Base-by-base conservation (phyloP, 225 moss, liverwort and hornwort genomes). In the Physcomitrium patens region DNA sequence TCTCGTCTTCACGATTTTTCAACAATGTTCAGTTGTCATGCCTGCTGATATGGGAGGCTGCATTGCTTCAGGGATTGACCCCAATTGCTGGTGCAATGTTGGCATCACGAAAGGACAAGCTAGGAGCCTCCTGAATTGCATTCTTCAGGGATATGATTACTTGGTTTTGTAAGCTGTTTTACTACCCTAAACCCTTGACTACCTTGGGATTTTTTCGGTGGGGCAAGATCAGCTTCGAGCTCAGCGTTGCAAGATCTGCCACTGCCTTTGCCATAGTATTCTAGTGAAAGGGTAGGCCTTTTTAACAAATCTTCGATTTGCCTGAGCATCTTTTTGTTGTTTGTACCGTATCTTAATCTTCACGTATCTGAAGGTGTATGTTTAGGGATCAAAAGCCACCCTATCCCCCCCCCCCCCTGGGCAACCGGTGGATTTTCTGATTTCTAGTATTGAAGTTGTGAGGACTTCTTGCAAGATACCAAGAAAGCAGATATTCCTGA, bases 1-100 rank as follows among this genome's bases (percentile, higher is more conserved):
- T 58, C 58, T 18, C 58, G 58, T 22, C 58, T 58, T 58, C 58
- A 58, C 58, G 58, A 58, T 58, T 58, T 58, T 7, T 58, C 58
- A 58, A 58, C 12, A 58, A 58, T 58, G 58, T 58, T 16, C 15
- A 58, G 58, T 58, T 58, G 7, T n/a, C n/a, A n/a, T n/a, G n/a
- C n/a, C n/a, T n/a, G n/a, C n/a, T n/a, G n/a, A n/a, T n/a, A n/a
- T n/a, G n/a, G n/a, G n/a, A n/a, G n/a, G n/a, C n/a, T n/a, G n/a
- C n/a, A n/a, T n/a, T n/a, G n/a, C n/a, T n/a, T n/a, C n/a, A n/a
- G n/a, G n/a, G n/a, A n/a, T n/a, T n/a, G n/a, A n/a, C n/a, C n/a
- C n/a, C n/a, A n/a, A n/a, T n/a, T n/a, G n/a, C n/a, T n/a, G n/a
- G n/a, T n/a, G n/a, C n/a, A n/a, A n/a, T n/a, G n/a, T n/a, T n/a